phyloP scores from a whole-genome alignment of 1,284 basidiomycete genomes.

The Polyporus tsugae region DNA sequence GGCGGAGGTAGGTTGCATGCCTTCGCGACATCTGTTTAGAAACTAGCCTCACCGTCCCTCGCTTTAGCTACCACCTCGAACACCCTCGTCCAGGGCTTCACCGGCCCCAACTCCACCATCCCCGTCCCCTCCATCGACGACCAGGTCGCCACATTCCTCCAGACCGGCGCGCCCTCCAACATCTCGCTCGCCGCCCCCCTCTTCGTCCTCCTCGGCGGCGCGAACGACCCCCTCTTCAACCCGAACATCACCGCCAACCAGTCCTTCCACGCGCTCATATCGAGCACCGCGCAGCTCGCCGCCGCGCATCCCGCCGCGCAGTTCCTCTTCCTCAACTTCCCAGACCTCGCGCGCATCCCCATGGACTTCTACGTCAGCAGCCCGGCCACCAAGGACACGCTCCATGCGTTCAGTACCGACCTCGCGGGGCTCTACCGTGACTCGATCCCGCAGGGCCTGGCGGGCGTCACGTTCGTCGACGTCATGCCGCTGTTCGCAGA shows the following conservation, averaged over 20 bases:
- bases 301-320: slow-evolving; percentile 10
- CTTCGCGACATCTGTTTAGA: neutral
- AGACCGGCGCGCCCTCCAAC: neutral
- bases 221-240: slow-evolving; percentile 21
- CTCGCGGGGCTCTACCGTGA: slow-evolving; percentile 3
- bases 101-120: slow-evolving; percentile 14
- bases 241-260: slow-evolving; percentile 14
- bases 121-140: slow-evolving; percentile 19
- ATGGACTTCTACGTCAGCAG: slow-evolving; percentile 3
- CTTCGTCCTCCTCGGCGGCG: slow-evolving; percentile 21
- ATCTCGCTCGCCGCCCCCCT: slow-evolving; percentile 10
- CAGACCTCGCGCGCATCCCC: slow-evolving; percentile 16
- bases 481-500: slow-evolving; percentile 15
- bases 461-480: slow-evolving; percentile 6
- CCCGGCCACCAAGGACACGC: slow-evolving; percentile 1
- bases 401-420: slow-evolving; percentile 6
- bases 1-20: slow-evolving; percentile 16
- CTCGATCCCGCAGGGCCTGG: neutral
- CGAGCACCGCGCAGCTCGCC: slow-evolving; percentile 12
- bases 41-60: neutral
- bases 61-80: slow-evolving; percentile 16
- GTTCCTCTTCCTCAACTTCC: slow-evolving; percentile 20
- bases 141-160: slow-evolving; percentile 15
- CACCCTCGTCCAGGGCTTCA: slow-evolving; percentile 17
- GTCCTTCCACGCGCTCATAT: slow-evolving; percentile 11